Evolutionary conservation across 768 basidiomycete species (phyloP).

Genomic region (Paxillus involutus): DNA sequence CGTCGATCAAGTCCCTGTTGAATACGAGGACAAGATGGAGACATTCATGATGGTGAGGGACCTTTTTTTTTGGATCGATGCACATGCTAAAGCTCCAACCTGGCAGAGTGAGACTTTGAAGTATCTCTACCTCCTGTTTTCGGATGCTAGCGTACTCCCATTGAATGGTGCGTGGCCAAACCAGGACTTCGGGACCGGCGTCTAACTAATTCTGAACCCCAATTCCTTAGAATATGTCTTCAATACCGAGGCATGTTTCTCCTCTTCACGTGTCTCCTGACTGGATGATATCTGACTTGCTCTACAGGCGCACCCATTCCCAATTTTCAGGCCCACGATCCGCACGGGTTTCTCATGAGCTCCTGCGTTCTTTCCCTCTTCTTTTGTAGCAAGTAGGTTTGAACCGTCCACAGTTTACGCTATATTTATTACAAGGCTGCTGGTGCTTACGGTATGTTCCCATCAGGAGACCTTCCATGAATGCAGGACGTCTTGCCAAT

Average conservation of each 20-base stretch:
- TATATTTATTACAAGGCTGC: neutral
- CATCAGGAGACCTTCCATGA: neutral
- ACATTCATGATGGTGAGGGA: constrained; percentile 82
- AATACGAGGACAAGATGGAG: constrained; percentile 89
- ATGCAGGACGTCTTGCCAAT: neutral
- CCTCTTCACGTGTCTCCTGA: constrained; percentile 1
- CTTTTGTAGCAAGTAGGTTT: neutral
- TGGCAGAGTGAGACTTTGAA: constrained; percentile 84
- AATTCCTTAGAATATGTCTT: constrained; percentile 70
- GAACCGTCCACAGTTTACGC: neutral
- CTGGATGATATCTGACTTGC: neutral
- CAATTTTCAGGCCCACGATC: constrained; percentile 60
- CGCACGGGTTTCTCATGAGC: constrained; percentile 44
- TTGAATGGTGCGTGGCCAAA: constrained; percentile 57
- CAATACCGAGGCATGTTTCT: constrained; percentile 76
- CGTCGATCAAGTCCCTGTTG: constrained; percentile 73
- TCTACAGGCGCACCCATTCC: constrained; percentile 64
- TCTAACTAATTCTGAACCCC: constrained; percentile 5
- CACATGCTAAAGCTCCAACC: neutral
- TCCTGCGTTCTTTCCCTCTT: neutral
- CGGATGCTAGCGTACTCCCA: constrained; percentile 69
- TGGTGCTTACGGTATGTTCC: neutral
- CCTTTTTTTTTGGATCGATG: neutral
- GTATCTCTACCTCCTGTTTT: constrained; percentile 87
- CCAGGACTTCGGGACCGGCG: neutral